Evolutionary conservation across 2,329 filamentous ascomycete species (phyloP).

Genomic region (Fusarium citri): DNA sequence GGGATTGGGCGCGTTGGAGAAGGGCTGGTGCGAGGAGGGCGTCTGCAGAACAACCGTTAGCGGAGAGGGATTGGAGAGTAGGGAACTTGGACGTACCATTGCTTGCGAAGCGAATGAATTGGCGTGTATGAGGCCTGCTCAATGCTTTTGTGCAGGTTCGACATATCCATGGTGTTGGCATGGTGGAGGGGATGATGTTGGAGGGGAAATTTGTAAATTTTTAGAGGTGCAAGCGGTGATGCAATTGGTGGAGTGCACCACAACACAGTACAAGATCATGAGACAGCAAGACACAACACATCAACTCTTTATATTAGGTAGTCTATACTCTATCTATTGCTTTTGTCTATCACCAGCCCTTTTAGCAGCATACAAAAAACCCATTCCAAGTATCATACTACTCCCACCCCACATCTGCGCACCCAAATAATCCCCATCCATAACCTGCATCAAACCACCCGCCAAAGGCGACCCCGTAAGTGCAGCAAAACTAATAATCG

Average conservation of each 20-base stretch:
- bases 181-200: conserved; percentile 34
- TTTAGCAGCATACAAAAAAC: conserved; percentile 56
- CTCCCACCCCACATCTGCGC: conserved; percentile 64
- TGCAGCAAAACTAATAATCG: conserved; percentile 65
- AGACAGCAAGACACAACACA: background rate
- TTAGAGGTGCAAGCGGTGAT: conserved; percentile 32
- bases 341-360: conserved; percentile 47
- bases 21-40: conserved; percentile 63
- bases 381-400: conserved; percentile 57
- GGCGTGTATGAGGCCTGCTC: conserved; percentile 38
- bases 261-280: background rate
- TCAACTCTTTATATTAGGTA: background rate
- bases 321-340: background rate
- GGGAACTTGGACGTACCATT: conserved; percentile 42
- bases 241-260: conserved; percentile 14
- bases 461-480: conserved; percentile 67
- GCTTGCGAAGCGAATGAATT: conserved; percentile 49
- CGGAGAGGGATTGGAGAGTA: background rate
- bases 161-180: conserved; percentile 54
- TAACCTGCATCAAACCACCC: conserved; percentile 60
- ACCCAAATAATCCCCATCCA: conserved; percentile 59
- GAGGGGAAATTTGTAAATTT: conserved; percentile 28
- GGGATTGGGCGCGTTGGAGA: conserved; percentile 68
- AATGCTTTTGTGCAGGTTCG: conserved; percentile 51
- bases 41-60: conserved; percentile 17